Evolutionary conservation across 169 alveolate species (phyloP), one percentile per base, ranked within the genome.

Genomic region (Eimeria falciformis): DNA sequence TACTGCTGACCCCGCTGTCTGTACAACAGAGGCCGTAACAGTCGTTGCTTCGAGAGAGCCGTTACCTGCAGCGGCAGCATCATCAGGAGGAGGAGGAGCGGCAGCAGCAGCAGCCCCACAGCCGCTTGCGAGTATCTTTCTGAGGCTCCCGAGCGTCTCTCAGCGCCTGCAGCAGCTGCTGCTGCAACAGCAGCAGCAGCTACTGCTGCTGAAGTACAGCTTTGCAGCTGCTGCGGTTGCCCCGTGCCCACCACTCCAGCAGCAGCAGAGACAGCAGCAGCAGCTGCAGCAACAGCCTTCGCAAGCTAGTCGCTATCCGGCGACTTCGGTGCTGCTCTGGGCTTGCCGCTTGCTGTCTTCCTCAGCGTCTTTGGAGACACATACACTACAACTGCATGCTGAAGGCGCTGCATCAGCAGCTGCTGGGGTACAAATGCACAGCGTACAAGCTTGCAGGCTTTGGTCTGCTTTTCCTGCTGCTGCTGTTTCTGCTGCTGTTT

Each of bases 31-130:
- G n/a, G n/a, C n/a, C n/a, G n/a, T n/a, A n/a, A n/a, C n/a, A n/a
- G n/a, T n/a, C n/a, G n/a, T n/a, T n/a, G n/a, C n/a, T n/a, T n/a
- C n/a, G n/a, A n/a, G n/a, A n/a, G n/a, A n/a, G n/a, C n/a, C n/a
- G n/a, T n/a, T n/a, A n/a, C n/a, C n/a, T n/a, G n/a, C n/a, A n/a
- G n/a, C n/a, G n/a, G n/a, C n/a, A n/a, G n/a, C n/a, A n/a, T n/a
- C n/a, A n/a, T n/a, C n/a, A n/a, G n/a, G n/a, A n/a, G n/a, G n/a
- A n/a, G n/a, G n/a, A n/a, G n/a, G n/a, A 7, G 81, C 81, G 4
- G 81, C 81, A 69, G 81, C 81, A 69, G 81, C 81, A 68, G 53
- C 81, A 68, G 53, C 81, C 27, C n/a, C 65, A 46, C 17, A 5
- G 55, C 66, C 85, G 85, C 85, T 75, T 45, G 85, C 85, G 40